Evolutionary conservation across 257 asterid genomes (phyloP), one percentile per base, ranked within the genome.

Genomic region (Leonotis leonurus): DNA sequence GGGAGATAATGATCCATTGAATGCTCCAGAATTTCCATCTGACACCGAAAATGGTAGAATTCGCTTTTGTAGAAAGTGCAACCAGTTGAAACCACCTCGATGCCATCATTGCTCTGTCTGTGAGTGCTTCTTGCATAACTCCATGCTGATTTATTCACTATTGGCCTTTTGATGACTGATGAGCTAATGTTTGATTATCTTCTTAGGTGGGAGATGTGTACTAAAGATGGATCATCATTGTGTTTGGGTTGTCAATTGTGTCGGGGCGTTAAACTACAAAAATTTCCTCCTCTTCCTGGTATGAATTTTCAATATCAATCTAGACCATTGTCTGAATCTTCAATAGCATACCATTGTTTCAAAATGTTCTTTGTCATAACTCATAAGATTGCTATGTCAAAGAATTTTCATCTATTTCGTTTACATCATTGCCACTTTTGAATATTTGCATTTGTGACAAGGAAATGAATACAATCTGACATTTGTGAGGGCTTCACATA

Each of bases 61-160:
- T 43, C 94, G 99, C 37, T 80, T 70, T 65, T 93, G 99, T 77
- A 78, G 93, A 63, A 93, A 93, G 75, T 93, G 99, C 85, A 93
- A 83, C 81, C 97, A 87, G 84, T 71, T 82, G 73, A 93, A 93
- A 68, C 97, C 99, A 69, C 96, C 99, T 60, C 94, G 99, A 45
- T 93, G 99, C 82, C 99, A 89, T 84, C 99, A 93, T 71, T 93
- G 99, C 81, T 93, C 99, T 78, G 96, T 93, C 77, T 93, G 99
- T 93, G 81, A 89, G 99, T 83, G 60, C 69, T 62, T 80, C 61
- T 46, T 53, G 48, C 69, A 65, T 48, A 46, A 32, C 33, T 60
- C 50, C 24, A 60, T 49, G 50, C 53, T 63, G 11, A 20, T 65
- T 44, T 58, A 55, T 57, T 20, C 43, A 6, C 60, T 58, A 60